Evolutionary conservation across 805 yeast species (phyloP).

Genomic region (Candida ipomoeae): DNA sequence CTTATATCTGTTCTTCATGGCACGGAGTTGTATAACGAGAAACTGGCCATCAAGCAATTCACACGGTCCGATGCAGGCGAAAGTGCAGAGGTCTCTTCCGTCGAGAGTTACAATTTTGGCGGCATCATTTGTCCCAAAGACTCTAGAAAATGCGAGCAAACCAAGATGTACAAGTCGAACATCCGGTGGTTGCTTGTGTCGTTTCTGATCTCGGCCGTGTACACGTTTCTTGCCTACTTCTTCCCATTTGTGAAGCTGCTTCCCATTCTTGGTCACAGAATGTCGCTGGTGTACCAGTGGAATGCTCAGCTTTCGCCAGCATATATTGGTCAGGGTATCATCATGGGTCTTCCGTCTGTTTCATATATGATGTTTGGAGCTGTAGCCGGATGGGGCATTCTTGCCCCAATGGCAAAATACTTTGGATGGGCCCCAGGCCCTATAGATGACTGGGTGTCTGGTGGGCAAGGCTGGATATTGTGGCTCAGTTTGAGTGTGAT

Average conservation of each 20-base stretch:
- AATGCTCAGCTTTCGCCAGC: conserved; percentile 96
- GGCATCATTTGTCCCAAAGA: conserved; percentile 18
- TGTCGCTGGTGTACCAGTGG: conserved; percentile 72
- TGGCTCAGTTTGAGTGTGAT: conserved; percentile 92
- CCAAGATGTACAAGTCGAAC: conserved; percentile 48
- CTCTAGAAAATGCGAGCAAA: conserved; percentile 6
- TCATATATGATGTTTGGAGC: conserved; percentile 89
- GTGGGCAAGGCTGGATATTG: conserved; percentile 96
- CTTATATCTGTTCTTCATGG: conserved; percentile 83
- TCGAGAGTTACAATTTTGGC: conserved; percentile 10
- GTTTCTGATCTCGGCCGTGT: conserved; percentile 63
- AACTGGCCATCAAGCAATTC: conserved; percentile 7
- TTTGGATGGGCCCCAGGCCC: conserved; percentile 87
- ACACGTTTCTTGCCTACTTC: conserved; percentile 70
- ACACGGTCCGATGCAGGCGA: not conserved
- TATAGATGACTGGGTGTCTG: conserved; percentile 87
- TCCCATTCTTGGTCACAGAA: conserved; percentile 68
- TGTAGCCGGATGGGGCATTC: conserved; percentile 83
- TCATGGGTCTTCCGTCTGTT: conserved; percentile 93
- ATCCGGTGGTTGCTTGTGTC: conserved; percentile 57
- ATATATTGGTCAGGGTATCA: conserved; percentile 94
- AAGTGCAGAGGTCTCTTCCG: conserved; percentile 1
- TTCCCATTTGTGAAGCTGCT: conserved; percentile 62
- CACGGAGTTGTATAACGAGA: conserved; percentile 46
- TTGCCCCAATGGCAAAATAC: conserved; percentile 74